A percentile compares a stretch with the other conserved stretches of the same genome.
phyloP scores from a whole-genome alignment of 2,329 filamentous ascomycete species.

The Byssothecium circinans region DNA sequence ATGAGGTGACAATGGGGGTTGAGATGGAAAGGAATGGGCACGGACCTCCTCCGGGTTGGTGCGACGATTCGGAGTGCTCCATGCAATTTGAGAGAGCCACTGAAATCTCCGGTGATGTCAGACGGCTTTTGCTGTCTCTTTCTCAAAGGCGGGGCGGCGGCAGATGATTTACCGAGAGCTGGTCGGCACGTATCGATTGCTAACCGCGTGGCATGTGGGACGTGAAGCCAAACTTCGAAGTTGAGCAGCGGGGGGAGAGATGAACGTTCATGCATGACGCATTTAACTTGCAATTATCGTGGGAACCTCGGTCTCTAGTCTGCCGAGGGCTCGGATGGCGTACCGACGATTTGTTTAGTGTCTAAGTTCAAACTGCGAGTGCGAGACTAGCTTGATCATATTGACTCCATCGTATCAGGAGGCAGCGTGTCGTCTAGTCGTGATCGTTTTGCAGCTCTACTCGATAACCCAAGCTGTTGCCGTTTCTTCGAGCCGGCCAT shows the following conservation, averaged over 20 bases:
- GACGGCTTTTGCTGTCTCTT: not conserved
- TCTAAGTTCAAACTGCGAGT: not conserved
- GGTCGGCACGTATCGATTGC: constrained; percentile 10
- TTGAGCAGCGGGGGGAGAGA: not conserved
- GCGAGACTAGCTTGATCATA: constrained; percentile 7
- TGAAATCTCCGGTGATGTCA: constrained; percentile 23
- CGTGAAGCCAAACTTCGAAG: constrained; percentile 4
- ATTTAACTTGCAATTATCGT: not conserved
- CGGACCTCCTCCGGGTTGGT: constrained; percentile 23
- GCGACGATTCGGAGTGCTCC: constrained; percentile 15
- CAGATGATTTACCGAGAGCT: not conserved
- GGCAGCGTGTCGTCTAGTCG: constrained; percentile 27
- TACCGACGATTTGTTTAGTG: not conserved
- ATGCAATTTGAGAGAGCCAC: constrained; percentile 19
- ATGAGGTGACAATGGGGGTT: constrained; percentile 6
- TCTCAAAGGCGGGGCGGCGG: not conserved
- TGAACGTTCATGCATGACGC: not conserved
- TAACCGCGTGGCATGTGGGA: constrained; percentile 3
- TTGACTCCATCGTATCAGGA: constrained; percentile 36
- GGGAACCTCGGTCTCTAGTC: not conserved
- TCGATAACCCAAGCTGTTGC: constrained; percentile 13
- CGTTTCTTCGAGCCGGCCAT: constrained; percentile 19
- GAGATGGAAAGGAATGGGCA: constrained; percentile 28
- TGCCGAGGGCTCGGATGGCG: not conserved
- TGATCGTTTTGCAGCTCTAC: constrained; percentile 14